Evolutionary conservation across 768 basidiomycete species (phyloP).

Genomic region (Hericium alpestre): DNA sequence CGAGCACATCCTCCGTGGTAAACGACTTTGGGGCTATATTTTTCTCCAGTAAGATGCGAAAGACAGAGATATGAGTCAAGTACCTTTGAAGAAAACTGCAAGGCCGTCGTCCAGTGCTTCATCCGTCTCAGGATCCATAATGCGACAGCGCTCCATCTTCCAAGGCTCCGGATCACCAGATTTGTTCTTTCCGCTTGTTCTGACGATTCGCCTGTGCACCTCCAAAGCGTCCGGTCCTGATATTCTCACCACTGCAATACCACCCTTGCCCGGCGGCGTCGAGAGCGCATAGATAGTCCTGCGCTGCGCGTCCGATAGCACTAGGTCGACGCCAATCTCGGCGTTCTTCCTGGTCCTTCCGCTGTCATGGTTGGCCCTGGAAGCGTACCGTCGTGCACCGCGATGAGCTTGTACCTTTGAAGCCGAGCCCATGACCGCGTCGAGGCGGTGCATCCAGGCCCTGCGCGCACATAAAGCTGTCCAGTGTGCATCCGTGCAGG

Average conservation of each 20-base stretch:
- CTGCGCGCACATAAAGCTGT: too few relatives aligned
- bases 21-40: constrained; percentile 64
- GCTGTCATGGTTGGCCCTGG: too few relatives aligned
- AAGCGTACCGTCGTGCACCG: too few relatives aligned
- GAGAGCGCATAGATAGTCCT: constrained; percentile 81
- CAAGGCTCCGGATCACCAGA: constrained; percentile 39
- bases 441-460: too few relatives aligned
- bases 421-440: too few relatives aligned
- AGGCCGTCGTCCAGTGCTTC: constrained; percentile 72
- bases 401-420: too few relatives aligned
- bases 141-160: constrained; percentile 58
- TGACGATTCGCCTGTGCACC: constrained; percentile 56
- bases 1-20: constrained; percentile 73
- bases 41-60: background rate
- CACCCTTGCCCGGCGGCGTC: constrained; percentile 77
- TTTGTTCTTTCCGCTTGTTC: constrained; percentile 13
- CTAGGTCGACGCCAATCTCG: constrained; percentile 3
- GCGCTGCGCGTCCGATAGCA: constrained; percentile 42
- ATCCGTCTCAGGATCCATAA: constrained; percentile 50
- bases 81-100: constrained; percentile 74
- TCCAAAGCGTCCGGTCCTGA: constrained; percentile 64
- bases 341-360: too few relatives aligned
- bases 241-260: constrained; percentile 72
- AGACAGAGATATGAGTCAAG: background rate
- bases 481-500: too few relatives aligned